A percentile compares a stretch with the other conserved stretches of the same genome.
These are phyloP conservation scores for Dryas integrifolia DNA, from an alignment of 331 rosid genomes.

Conservation along the genomic window DNA sequence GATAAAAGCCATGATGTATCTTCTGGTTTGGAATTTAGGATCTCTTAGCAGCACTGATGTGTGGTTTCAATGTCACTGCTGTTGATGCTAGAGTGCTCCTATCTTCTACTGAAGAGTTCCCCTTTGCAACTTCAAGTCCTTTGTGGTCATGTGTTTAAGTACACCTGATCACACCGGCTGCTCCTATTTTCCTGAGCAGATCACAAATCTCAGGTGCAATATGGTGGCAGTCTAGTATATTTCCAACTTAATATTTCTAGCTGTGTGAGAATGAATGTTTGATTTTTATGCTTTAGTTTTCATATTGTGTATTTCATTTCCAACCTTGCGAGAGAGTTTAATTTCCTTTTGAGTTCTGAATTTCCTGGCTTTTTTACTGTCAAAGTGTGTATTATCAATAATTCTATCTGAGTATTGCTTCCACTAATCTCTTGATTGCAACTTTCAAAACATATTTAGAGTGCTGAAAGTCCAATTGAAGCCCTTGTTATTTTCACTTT, in stretches of 20 bases:
- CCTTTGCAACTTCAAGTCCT: conserved; percentile 56
- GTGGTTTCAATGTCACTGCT: too few species aligned
- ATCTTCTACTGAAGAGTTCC: conserved; percentile 55
- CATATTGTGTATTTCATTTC: neutral
- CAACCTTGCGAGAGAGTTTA: neutral
- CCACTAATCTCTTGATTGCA: neutral
- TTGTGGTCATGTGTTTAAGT: conserved; percentile 20
- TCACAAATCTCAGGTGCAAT: conserved; percentile 1
- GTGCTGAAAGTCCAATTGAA: too few species aligned
- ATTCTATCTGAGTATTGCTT: too few species aligned
- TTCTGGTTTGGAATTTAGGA: conserved; percentile 8
- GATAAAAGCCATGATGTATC: neutral
- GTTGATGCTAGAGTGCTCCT: conserved; percentile 2
- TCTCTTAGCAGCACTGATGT: neutral
- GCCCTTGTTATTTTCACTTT: neutral
- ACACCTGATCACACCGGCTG: conserved; percentile 19
- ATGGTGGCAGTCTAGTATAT: neutral
- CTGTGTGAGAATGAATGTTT: neutral
- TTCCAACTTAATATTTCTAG: neutral
- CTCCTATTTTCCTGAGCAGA: neutral
- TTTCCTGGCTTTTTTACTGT: neutral
- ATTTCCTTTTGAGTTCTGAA: neutral
- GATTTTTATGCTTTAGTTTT: neutral
- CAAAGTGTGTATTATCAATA: neutral
- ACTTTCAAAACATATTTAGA: neutral